Base-by-base conservation (phyloP, 2,329 filamentous ascomycete species). In the Talaromyces sp. region DNA sequence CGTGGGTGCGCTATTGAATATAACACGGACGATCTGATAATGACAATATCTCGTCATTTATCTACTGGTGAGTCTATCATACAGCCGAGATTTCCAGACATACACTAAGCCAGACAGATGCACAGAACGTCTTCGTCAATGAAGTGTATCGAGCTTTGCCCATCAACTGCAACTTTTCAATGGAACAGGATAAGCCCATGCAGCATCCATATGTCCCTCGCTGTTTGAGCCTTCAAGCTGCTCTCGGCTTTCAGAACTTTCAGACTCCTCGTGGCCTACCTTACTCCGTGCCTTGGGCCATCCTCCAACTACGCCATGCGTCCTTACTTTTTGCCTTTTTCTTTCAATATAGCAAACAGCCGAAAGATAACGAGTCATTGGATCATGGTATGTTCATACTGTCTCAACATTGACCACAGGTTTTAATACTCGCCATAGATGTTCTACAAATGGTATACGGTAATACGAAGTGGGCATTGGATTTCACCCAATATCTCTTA, bases 111-210 rank as follows among this genome's bases (percentile, higher is more conserved):
- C 54, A 33, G 11, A 48, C 14, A 88, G 85, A 84, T 60, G 87
- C 90, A 68, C 80, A 87, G 62, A 82, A 83, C 48, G 82, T 88
- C 65, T 88, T 88, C 82, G 80, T 91, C 61, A 83, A 82, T 47
- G 88, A 91, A 68, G 81, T 93, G 13, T 87, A 91, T 61, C 83
- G 86, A 47, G 86, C 90, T 65, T 80, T 93, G 60, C 89, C 88
- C 67, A 83, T 91, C 35, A 87, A 88, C 59, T 86, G 93, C 57
- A 94, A 98, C 77, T 96, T 93, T 73, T 90, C 92, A 0, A 85
- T 91, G 58, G 91, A 96, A 66, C 86, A 90, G 70, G 88, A 94
- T 73, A 83, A 88, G 65, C 81, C 96, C 39, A 85, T 95, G 68
- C 83, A 88, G 66, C 93, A 95, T 71, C 82, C 83, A 3, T 83